These are phyloP conservation scores for Pachyrhizus erosus DNA, from an alignment of 306 rosid species.

Conservation along the genomic window DNA sequence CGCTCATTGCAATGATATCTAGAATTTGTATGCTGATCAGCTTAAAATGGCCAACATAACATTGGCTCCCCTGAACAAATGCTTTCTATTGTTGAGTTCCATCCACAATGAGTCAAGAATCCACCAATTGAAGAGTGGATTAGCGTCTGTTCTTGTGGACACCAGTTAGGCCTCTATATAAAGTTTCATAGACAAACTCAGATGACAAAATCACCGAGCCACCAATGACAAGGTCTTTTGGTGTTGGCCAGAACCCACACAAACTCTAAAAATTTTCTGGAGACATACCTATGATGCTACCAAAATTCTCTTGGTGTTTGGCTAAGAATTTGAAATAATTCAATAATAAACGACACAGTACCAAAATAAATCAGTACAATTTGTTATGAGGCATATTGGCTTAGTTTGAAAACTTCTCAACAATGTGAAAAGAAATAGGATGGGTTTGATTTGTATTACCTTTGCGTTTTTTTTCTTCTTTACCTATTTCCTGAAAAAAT, in stretches of 20 bases:
- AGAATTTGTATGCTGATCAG: neutral
- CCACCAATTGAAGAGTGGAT: neutral
- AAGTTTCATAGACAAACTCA: neutral
- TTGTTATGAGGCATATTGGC: too few relatives aligned
- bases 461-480: too few relatives aligned
- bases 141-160: too few relatives aligned
- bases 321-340: too few relatives aligned
- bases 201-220: neutral
- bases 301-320: neutral
- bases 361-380: too few relatives aligned
- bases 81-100: slow-evolving; percentile 4
- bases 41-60: slow-evolving; percentile 36
- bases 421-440: too few relatives aligned
- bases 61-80: slow-evolving; percentile 28
- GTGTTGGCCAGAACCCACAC: slow-evolving; percentile 33
- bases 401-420: too few relatives aligned
- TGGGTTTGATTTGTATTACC: too few relatives aligned
- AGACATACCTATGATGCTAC: neutral
- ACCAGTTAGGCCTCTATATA: neutral
- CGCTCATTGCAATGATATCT: neutral
- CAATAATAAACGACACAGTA: too few relatives aligned
- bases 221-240: neutral
- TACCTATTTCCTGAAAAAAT: too few relatives aligned
- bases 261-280: neutral
- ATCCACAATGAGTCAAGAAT: neutral